Base-by-base conservation (phyloP, 2,329 filamentous ascomycete species). In the Fusarium incarnatum region DNA sequence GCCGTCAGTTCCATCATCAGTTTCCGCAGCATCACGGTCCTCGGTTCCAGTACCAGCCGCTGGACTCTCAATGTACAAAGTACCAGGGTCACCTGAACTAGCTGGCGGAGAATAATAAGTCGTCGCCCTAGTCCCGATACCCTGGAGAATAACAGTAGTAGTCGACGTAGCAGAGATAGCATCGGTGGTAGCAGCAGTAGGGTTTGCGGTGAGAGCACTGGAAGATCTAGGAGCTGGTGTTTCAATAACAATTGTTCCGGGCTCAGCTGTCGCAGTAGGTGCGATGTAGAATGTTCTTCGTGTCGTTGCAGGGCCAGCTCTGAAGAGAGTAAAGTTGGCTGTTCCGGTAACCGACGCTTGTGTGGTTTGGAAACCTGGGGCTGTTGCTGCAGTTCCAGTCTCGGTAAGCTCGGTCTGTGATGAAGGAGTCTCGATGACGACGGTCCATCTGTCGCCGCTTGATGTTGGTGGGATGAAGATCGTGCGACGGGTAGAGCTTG, bases 211-310 rank as follows among this genome's bases (percentile, higher is more conserved):
- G 11, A 40, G 60, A 8, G 41, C 18, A 3, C 44, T 18, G 3
- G 42, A 45, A 1, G 44, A 15, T 18, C 3, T 34, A 1, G 32
- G 13, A 2, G 48, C 37, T 1, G 66, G 64, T 1, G 66, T 68
- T 18, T 68, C 42, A 2, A 68, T 60, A 5, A 68, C 42, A 10
- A 68, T 20, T 41, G 64, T 68, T 22, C 64, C 64, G 2, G 64
- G 52, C 0, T 23, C 57, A 0, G 48, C 57, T 0, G 64, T 40
- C 7, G 47, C 44, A 13, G 44, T 56, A 0, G 64, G 64, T 2
- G 59, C 15, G 0, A 68, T 12, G 18, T 64, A 64, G 1, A 55
- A 13, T 4, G 64, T 68, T 11, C 6, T 25, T 2, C 49, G 15
- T 5, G 46, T 52, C 0, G 64, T 16, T 4, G 22, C 59, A 1